phyloP scores from a whole-genome alignment of 495 filamentous ascomycete genomes.

The Bombardia bombarda region DNA sequence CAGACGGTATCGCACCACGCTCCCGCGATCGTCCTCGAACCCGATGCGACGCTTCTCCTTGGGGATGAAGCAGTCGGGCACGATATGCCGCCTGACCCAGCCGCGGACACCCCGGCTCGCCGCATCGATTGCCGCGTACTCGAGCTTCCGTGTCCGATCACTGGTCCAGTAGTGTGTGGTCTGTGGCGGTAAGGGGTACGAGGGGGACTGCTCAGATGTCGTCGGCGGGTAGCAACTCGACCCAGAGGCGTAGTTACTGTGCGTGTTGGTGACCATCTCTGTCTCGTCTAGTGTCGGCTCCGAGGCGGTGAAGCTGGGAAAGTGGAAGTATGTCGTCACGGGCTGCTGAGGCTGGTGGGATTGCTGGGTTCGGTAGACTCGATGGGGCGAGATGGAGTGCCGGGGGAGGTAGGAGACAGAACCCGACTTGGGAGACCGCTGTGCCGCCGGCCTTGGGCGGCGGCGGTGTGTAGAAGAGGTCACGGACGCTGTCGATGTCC shows the following conservation, averaged over 20 bases:
- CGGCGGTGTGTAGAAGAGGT: slow-evolving; percentile 22
- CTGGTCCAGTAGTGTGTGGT: slow-evolving; percentile 53
- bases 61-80: slow-evolving; percentile 48
- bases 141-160: slow-evolving; percentile 43
- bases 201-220: slow-evolving; percentile 9
- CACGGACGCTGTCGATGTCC: slow-evolving; percentile 12
- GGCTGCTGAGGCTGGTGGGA: slow-evolving; percentile 16
- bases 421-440: slow-evolving; percentile 27
- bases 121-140: slow-evolving; percentile 52
- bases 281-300: slow-evolving; percentile 20
- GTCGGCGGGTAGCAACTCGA: slow-evolving; percentile 8
- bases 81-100: slow-evolving; percentile 43
- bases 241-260: slow-evolving; percentile 2
- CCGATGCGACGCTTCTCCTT: slow-evolving; percentile 31
- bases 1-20: slow-evolving; percentile 46
- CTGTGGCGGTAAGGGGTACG: slow-evolving; percentile 36
- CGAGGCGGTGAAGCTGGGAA: slow-evolving; percentile 38
- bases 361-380: slow-evolving; percentile 9
- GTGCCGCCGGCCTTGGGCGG: slow-evolving; percentile 25
- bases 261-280: slow-evolving; percentile 5
- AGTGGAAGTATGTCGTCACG: slow-evolving; percentile 39
- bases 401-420: slow-evolving; percentile 17
- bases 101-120: slow-evolving; percentile 44
- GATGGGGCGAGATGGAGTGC: slow-evolving; percentile 16
- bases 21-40: slow-evolving; percentile 46